Evolutionary conservation across 1,284 basidiomycete genomes (phyloP), one percentile per base, ranked within the genome.

Genomic region (Heliocybe sulcata): DNA sequence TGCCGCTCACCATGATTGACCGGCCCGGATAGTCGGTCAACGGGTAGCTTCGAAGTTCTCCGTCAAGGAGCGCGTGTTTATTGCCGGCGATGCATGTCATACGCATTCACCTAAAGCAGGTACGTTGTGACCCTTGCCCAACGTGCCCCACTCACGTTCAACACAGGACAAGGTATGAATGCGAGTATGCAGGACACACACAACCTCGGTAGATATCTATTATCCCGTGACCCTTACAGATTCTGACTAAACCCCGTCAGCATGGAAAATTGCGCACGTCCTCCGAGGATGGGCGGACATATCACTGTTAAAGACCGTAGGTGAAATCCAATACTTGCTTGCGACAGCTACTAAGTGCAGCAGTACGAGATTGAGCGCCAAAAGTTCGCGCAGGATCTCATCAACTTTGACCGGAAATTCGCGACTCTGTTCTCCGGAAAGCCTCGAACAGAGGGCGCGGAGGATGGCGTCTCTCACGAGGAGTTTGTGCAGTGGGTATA

Each of bases 131-230:
- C 23, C 42, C 4, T 45, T 45, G 6, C 19, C 19, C 42, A 45
- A 6, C 23, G 16, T 25, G n/a, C 6, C n/a, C 16, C 10, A 45
- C 16, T 25, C n/a, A 45, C 42, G n/a, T 45, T 25, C 16, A 20
- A 4, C 16, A 4, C 16, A 45, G 68, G 87, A 77, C 72, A 82
- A 61, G 82, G 82, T 1, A 83, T 83, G 82, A 85, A 85, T 61
- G 81, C 81, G 1, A 87, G 87, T 61, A 91, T 92, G 87, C 88
- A 86, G 57, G 90, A 93, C 64, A 81, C 85, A 9, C 90, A 90
- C 60, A 92, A 92, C 62, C 76, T 92, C n/a, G 76, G 84, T 82
- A 45, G 14, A 67, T 62, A 20, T 4, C 19, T 26, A n/a, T n/a
- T 54, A 12, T 47, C 16, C 20, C 47, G 8, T 4, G 10, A 8